Base-by-base conservation (phyloP, 2,329 filamentous ascomycete genomes). In the Amesomyces nigricolor region DNA sequence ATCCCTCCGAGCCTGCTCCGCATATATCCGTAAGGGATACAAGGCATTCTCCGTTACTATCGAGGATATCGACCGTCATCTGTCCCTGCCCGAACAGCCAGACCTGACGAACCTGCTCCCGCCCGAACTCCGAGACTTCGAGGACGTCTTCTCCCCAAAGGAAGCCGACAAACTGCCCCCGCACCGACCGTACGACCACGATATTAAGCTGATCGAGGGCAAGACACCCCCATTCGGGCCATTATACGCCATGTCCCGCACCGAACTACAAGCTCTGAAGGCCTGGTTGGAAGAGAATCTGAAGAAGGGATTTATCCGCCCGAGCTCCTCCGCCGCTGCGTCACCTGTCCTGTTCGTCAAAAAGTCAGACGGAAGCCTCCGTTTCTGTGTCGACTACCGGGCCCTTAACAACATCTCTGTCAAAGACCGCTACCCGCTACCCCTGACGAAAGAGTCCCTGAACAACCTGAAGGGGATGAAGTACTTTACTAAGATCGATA, bases 401-500 rank as follows among this genome's bases (percentile, higher is more conserved):
- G 22, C 32, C 5, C 13, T 53, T n/a, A 53, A 53, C n/a, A 37
- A 16, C 1, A 47, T 53, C 19, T 47, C 38, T 11, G 7, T 6
- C 14, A 49, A 48, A 17, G 30, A 51, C 10, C 4, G 22, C 6
- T 51, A 50, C 44, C 42, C 40, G 2, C 16, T 51, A 2, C 50
- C 35, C n/a, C 16, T 53, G 4, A 53, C 47, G 5, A n/a, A 6
- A 2, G 26, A 53, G 17, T 47, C 51, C 7, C 14, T 53, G 4
- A 2, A 26, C 2, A 40, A 22, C n/a, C 17, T 53, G 3, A 35
- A 35, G 1, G 42, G 42, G 16, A 35, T 37, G 2, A 40, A 47
- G 22, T 47, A 13, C n/a, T 49, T 49, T 10, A 47, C 29, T 4
- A 54, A 54, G 39, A 29, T 54, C 3, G 43, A 53, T 26, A 35